Evolutionary conservation across 768 basidiomycete genomes (phyloP), one percentile per base, ranked within the genome.

Genomic region (Suillus cothurnatus): DNA sequence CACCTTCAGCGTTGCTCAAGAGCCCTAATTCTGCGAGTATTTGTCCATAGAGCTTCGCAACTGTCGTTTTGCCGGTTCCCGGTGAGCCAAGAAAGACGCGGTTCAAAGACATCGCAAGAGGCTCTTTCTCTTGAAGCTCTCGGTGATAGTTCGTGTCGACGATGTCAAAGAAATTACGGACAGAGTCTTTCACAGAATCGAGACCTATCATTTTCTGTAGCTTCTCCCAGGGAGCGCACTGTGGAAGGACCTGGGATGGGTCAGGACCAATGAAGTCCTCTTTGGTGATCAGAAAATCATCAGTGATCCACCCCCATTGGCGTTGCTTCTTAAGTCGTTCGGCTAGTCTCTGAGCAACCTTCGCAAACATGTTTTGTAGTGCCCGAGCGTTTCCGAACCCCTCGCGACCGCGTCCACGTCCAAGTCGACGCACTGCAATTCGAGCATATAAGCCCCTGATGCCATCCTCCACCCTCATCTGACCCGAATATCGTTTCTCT

Each of bases 1-100:
- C 64, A 87, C 89, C 88, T 85, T 91, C 90, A 11, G 87, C 88
- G 49, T 88, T 89, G 71, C 86, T 89, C n/a, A 91, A 71, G n/a
- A 91, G 71, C 5, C 84, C 82, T 1, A 91, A 71, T 58, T 89
- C 88, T 0, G 79, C 83, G 15, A 91, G 72, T 55, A 90, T 85
- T 64, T 83, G 81, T 0, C 90, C 90, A 67, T 91, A 91, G 5
- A 89, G 70, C 68, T 84, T 85, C 0, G 87, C 89, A 0, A 91
- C 89, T 0, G 86, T 86, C 1, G 89, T 91, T 72, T 91, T 91
- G 0, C 89, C 89, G 0, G 89, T 90, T 3, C 89, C 89, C 7
- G 89, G 89, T 14, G 85, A 84, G 1, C 90, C 90, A 34, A 88
- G 69, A 74, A 91, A 90, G 0, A 87, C 84, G 19, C 86, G 84